These are phyloP conservation scores for Fusarium luffae DNA, from an alignment of 2,329 filamentous ascomycete species.

Conservation along the genomic window DNA sequence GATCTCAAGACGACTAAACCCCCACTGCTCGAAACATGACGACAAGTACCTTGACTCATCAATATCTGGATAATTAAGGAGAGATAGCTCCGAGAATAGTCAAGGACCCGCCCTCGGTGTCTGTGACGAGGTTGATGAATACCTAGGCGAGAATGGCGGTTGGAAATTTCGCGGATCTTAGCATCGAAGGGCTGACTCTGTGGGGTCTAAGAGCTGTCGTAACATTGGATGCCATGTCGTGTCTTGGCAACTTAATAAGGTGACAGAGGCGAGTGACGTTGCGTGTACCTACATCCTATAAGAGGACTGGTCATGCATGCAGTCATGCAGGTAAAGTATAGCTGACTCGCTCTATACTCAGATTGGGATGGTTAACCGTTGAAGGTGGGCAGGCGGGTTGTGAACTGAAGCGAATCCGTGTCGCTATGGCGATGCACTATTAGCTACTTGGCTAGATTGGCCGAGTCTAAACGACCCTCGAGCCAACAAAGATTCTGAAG, in stretches of 20 bases:
- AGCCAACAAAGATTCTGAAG: not conserved
- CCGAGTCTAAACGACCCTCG: not conserved
- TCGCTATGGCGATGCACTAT: not conserved
- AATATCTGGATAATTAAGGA: not conserved
- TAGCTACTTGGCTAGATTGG: not conserved
- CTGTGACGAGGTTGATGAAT: not conserved
- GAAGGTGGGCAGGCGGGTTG: no score
- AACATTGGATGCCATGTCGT: not conserved
- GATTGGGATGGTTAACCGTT: not conserved
- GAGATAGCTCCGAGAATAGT: not conserved
- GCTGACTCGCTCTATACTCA: not conserved
- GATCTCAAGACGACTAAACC: not conserved
- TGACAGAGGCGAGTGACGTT: not conserved
- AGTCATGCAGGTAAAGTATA: not conserved
- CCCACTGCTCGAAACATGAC: slow-evolving; percentile 6
- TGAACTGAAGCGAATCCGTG: not conserved
- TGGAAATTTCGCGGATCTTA: not conserved
- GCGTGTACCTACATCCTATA: not conserved
- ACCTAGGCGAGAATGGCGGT: not conserved
- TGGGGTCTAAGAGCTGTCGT: not conserved
- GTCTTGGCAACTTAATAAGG: not conserved
- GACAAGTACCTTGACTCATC: not conserved
- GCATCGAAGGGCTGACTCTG: not conserved
- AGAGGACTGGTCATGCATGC: slow-evolving; percentile 1
- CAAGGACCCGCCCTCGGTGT: not conserved